Base-by-base conservation (phyloP, 352 stramenopile species). In the Phytophthora boehmeriae region DNA sequence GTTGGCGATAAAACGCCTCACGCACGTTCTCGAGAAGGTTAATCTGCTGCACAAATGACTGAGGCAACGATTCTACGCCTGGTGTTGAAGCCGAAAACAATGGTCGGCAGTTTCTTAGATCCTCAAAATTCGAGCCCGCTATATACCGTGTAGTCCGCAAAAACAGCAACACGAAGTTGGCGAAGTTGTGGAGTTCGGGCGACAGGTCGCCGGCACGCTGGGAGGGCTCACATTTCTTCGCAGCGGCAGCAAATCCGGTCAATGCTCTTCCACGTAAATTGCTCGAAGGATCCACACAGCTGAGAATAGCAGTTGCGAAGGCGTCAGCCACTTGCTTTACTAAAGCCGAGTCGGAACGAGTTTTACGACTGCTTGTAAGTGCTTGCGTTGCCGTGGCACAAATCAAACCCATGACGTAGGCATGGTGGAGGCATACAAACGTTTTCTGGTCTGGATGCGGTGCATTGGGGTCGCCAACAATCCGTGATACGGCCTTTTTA, bases 341-440 rank as follows among this genome's bases (percentile, higher is more conserved):
- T 5, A 91, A 54, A 14, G 71, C 63, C 1, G 80, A 90, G 32
- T 93, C 85, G 8, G 76, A 78, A 28, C 59, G 53, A 1, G 75
- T 82, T 63, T 82, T 82, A 22, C 72, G 77, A 36, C 80, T 89
- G 23, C 76, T 90, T 17, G 66, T 89, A 11, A 93, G 64, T n/a
- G 87, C 77, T 39, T 94, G 85, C 2, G 82, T 88, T 14, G 82
- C 71, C 76, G 92, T 90, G 1, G 82, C 86, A 55, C 81, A 92
- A 35, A 95, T 77, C 19, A 95, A 56, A 36, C 83, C 86, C 53
- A 91, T 75, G 6, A 95, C 82, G 54, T 82, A 92, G 2, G 85
- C 80, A 42, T 95, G 87, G 38, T 95, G 87, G 1, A 95, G 67
- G 28, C 83, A 90, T 1, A 92, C 85, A 59, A 95, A 93, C 2